phyloP scores from a whole-genome alignment of 768 basidiomycete species.

The Tephrocybe sp. region DNA sequence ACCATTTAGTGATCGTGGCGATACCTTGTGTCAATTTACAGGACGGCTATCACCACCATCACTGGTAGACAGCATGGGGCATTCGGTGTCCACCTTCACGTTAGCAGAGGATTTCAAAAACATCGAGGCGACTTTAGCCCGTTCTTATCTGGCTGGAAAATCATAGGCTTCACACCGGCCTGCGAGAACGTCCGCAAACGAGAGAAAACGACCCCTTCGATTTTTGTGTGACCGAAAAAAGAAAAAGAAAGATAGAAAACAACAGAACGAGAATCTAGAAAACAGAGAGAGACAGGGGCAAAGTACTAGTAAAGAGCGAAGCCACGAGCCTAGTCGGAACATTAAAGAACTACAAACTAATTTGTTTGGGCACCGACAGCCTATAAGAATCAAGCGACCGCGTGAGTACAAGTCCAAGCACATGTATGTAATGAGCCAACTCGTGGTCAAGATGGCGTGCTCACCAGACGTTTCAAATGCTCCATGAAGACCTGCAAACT shows the following conservation, averaged over 20 bases:
- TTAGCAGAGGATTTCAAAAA: too few relatives aligned
- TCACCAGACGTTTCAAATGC: constrained; percentile 87
- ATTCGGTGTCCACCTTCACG: too few relatives aligned
- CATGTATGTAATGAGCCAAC: constrained; percentile 4
- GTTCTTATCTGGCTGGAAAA: too few relatives aligned
- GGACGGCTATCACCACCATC: too few relatives aligned
- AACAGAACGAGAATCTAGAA: constrained; percentile 16
- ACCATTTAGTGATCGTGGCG: too few relatives aligned
- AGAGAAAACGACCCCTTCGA: too few relatives aligned
- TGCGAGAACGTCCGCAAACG: too few relatives aligned
- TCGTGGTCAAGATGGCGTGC: constrained; percentile 21
- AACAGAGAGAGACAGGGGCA: not conserved
- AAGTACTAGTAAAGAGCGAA: constrained; percentile 1
- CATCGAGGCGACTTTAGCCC: too few relatives aligned
- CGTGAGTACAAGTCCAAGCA: too few relatives aligned
- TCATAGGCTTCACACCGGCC: too few relatives aligned
- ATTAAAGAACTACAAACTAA: constrained; percentile 25
- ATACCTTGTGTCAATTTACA: too few relatives aligned
- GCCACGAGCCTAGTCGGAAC: not conserved
- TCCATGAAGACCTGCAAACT: constrained; percentile 98
- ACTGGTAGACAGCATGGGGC: too few relatives aligned
- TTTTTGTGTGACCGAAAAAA: not conserved
- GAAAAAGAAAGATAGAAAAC: not conserved
- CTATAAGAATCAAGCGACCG: constrained; percentile 25
- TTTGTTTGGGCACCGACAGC: constrained; percentile 71